Conservation (phyloP, 2,329 filamentous ascomycete genomes). For the Didymella lethalis region DNA sequence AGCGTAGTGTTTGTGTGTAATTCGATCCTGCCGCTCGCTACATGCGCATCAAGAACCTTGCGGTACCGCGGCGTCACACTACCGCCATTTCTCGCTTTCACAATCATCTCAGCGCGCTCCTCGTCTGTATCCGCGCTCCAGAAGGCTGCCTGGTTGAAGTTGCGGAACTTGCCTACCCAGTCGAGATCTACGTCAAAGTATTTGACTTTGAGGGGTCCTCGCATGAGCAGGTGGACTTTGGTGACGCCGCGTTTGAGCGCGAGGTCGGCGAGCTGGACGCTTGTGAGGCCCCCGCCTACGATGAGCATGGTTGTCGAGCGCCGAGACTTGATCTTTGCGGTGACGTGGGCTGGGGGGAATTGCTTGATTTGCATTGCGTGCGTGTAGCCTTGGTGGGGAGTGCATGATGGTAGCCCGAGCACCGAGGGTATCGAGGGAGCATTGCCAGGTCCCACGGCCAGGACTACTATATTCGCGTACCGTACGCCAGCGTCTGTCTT, state of each 20-base stretch:
- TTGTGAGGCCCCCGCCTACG: slow-evolving; percentile 78
- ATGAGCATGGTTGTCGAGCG: slow-evolving; percentile 69
- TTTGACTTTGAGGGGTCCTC: slow-evolving; percentile 69
- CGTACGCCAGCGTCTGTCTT: slow-evolving; percentile 63
- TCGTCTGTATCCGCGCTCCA: slow-evolving; percentile 77
- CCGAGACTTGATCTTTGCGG: slow-evolving; percentile 59
- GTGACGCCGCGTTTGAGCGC: slow-evolving; percentile 69
- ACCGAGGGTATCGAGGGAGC: slow-evolving; percentile 57
- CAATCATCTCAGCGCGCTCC: slow-evolving; percentile 72
- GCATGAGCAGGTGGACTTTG: slow-evolving; percentile 75
- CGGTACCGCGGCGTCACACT: slow-evolving; percentile 75
- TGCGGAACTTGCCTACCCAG: slow-evolving; percentile 86
- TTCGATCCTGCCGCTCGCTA: slow-evolving; percentile 60
- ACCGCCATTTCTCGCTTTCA: slow-evolving; percentile 74
- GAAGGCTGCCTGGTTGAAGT: slow-evolving; percentile 77
- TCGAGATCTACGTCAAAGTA: slow-evolving; percentile 78
- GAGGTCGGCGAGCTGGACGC: slow-evolving; percentile 75
- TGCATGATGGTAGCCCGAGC: slow-evolving; percentile 48
- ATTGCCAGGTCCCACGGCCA: slow-evolving; percentile 75
- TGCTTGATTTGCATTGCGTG: slow-evolving; percentile 71
- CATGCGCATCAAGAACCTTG: slow-evolving; percentile 70
- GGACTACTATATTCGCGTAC: slow-evolving; percentile 69
- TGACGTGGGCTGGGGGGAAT: slow-evolving; percentile 64
- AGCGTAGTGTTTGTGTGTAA: slow-evolving; percentile 68
- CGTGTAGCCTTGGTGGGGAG: slow-evolving; percentile 59